Evolutionary conservation across 768 basidiomycete species (phyloP).

Genomic region (Butyriboletus loyo): DNA sequence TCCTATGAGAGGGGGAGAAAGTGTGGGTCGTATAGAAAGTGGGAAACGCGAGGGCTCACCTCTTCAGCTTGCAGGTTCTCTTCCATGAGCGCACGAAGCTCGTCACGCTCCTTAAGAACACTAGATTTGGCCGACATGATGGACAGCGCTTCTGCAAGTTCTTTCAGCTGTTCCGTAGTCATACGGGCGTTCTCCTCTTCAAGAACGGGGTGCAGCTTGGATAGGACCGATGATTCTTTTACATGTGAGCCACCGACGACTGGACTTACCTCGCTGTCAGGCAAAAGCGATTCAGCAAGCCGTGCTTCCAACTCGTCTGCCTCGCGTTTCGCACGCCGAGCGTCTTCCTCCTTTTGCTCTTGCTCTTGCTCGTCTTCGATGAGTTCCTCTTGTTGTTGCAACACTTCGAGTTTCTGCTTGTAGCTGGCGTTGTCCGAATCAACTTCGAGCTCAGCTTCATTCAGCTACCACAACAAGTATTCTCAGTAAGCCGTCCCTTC

Average conservation of each 20-base stretch:
- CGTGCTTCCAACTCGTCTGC: conserved; percentile 76
- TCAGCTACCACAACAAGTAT: conserved; percentile 55
- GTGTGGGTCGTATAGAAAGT: background rate
- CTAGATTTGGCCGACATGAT: conserved; percentile 91
- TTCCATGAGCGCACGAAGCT: conserved; percentile 87
- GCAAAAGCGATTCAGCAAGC: conserved; percentile 77
- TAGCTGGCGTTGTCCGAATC: conserved; percentile 91
- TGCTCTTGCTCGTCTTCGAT: conserved; percentile 99
- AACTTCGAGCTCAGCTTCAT: conserved; percentile 95
- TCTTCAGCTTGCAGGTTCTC: conserved; percentile 90
- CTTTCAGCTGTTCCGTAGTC: conserved; percentile 94
- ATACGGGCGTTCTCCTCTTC: conserved; percentile 81
- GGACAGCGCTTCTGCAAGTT: conserved; percentile 87
- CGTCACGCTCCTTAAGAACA: conserved; percentile 93
- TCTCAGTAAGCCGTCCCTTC: background rate
- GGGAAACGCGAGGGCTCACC: conserved; percentile 36
- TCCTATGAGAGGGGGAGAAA: conserved; percentile 42
- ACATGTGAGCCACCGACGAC: too few species aligned
- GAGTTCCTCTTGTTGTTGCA: conserved; percentile 98
- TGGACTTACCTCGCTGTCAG: conserved; percentile 77
- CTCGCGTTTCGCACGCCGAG: conserved; percentile 82
- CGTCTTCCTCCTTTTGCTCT: conserved; percentile 91
- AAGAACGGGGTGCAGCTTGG: conserved; percentile 59
- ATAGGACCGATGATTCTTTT: background rate
- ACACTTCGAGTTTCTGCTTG: conserved; percentile 96